Base-by-base conservation (phyloP, 2,329 filamentous ascomycete genomes). In the Sporothrix pallida region DNA sequence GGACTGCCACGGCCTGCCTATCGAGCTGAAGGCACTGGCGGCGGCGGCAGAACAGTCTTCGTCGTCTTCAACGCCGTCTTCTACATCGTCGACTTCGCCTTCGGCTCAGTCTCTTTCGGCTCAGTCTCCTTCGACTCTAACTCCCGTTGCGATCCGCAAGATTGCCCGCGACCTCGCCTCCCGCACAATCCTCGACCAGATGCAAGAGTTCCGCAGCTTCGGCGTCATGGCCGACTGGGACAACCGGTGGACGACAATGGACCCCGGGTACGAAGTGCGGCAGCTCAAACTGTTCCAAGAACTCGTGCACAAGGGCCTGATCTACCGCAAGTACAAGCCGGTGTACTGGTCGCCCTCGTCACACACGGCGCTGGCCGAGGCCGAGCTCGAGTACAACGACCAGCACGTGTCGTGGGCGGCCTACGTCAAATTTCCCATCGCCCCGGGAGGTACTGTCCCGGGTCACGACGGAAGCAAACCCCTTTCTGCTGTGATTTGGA, bases 1-100 rank as follows among this genome's bases (percentile, higher is more conserved):
- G 96, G 97, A 99, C 81, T 99, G 96, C 77, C 96, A 99, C 84
- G 96, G 96, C 0, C 87, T 99, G 68, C 96, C 96, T 0, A 99
- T 99, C 79, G 96, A 99, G 86, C 87, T 98, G 78, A 99, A 98
- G 83, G 96, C 95, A 31, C 87, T 99, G 17, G 92, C 92, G 78
- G 82, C 84, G 13, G 44, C 50, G 50, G 13, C 72, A 4, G n/a
- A 31, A 1, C 23, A 50, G 3, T 70, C 67, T 3, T 70, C 67
- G 7, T 44, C 65, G 46, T 20, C 67, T 12, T 70, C 44, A 4
- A 6, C 1, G 20, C 9, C 7, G 4, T 50, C 8, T 77, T 79
- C 82, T 77, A 56, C 52, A 23, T 6, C 8, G 7, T 54, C 37
- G 58, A 6, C 6, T 23, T 42, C 54, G 81, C 81, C 75, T 75